These are phyloP conservation scores for Nicotiana otophora DNA, from an alignment of 257 asterid species.

Conservation along the genomic window DNA sequence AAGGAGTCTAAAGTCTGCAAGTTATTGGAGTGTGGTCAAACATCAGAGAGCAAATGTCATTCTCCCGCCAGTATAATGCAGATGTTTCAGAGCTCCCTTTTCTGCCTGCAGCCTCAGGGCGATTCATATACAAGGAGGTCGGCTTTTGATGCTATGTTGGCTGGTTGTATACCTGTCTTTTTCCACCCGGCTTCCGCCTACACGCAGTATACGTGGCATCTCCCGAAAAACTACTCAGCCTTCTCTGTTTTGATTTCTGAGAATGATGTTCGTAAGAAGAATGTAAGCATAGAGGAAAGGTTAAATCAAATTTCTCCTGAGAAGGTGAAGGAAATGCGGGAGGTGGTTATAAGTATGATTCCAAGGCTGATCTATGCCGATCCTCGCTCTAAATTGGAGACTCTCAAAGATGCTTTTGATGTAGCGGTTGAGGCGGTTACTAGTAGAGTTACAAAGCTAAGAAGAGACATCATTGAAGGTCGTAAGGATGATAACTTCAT, in stretches of 20 bases:
- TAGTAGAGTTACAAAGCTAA: conserved; percentile 58
- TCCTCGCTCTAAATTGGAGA: conserved; percentile 62
- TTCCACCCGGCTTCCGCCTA: conserved; percentile 91
- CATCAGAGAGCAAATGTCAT: conserved; percentile 76
- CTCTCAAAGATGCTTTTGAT: conserved; percentile 74
- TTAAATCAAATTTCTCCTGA: conserved; percentile 42
- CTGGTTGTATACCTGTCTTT: conserved; percentile 90
- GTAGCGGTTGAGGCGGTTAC: conserved; percentile 69
- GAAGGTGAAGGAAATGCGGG: conserved; percentile 61
- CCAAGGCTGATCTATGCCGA: conserved; percentile 73
- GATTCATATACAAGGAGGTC: conserved; percentile 90
- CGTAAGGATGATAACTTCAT: conserved; percentile 37
- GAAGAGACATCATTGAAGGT: conserved; percentile 57
- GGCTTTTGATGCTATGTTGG: conserved; percentile 77
- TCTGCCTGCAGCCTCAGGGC: conserved; percentile 88
- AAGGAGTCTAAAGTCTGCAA: conserved; percentile 47
- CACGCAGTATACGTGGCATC: conserved; percentile 84
- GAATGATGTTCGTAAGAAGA: conserved; percentile 46
- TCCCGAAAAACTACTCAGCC: conserved; percentile 49
- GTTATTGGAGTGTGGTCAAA: conserved; percentile 54
- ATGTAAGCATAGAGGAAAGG: conserved; percentile 52
- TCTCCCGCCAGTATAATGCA: conserved; percentile 81
- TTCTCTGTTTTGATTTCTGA: conserved; percentile 76
- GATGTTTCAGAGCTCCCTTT: conserved; percentile 74
- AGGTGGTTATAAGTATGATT: conserved; percentile 63